Conservation (phyloP, 2,329 filamentous ascomycete species). For the Aspergillus viridinutans region DNA sequence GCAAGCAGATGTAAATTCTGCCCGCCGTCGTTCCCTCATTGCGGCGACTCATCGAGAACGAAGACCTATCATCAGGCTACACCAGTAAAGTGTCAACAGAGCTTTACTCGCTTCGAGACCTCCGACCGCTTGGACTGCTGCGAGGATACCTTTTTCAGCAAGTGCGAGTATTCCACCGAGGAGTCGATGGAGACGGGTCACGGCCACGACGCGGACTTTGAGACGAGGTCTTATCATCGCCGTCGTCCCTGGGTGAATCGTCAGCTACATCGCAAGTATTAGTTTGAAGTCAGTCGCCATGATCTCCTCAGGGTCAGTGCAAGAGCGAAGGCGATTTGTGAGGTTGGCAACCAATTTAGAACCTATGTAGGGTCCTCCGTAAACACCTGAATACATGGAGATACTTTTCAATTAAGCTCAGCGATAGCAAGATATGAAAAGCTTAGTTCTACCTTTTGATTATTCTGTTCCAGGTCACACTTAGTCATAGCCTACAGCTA, state of each 20-base stretch:
- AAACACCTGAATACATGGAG: too few relatives aligned
- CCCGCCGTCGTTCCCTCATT: too few relatives aligned
- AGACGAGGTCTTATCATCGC: conserved; percentile 1
- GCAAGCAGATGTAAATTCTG: not conserved
- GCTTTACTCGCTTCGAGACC: not conserved
- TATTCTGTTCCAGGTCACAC: not conserved
- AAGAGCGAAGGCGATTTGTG: not conserved
- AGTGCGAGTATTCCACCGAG: not conserved
- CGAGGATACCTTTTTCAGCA: not conserved
- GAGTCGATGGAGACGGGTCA: not conserved
- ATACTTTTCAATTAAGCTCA: too few relatives aligned
- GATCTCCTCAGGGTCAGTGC: not conserved
- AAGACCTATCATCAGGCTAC: not conserved
- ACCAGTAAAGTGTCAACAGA: not conserved
- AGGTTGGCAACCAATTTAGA: not conserved
- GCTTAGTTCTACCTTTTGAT: too few relatives aligned
- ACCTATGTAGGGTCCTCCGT: not conserved
- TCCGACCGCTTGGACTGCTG: not conserved
- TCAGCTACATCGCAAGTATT: not conserved
- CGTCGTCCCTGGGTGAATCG: not conserved
- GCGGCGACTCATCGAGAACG: not conserved
- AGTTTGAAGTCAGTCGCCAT: not conserved
- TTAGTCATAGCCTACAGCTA: not conserved
- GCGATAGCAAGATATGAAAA: too few relatives aligned
- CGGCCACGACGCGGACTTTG: not conserved